phyloP scores from a whole-genome alignment of 805 yeast genomes.

The Spathaspora sp. region DNA sequence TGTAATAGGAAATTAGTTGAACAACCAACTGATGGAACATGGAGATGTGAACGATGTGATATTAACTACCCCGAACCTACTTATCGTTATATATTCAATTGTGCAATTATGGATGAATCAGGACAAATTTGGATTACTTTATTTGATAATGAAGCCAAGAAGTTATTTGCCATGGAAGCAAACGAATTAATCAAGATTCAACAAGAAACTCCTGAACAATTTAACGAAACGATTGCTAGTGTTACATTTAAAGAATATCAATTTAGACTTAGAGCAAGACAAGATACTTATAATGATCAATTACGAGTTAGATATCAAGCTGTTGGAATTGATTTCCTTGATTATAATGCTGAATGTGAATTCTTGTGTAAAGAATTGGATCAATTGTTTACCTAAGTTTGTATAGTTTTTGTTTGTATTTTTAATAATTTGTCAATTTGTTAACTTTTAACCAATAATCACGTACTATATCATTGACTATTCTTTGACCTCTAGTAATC shows the following conservation, averaged over 20 bases:
- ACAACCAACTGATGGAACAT: conserved; percentile 60
- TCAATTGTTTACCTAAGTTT: conserved; percentile 12
- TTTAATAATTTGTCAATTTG: conserved; percentile 44
- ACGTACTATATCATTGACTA: conserved; percentile 54
- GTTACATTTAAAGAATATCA: conserved; percentile 64
- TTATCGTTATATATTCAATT: conserved; percentile 76
- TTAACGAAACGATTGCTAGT: conserved; percentile 42
- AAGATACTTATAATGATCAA: conserved; percentile 78
- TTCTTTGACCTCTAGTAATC: conserved; percentile 63
- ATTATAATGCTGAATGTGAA: conserved; percentile 59
- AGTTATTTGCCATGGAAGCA: conserved; percentile 60
- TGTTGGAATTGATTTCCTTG: conserved; percentile 48
- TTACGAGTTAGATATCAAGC: conserved; percentile 74
- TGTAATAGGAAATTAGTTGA: conserved; percentile 86
- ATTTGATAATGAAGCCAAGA: conserved; percentile 80
- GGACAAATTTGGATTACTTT: conserved; percentile 84
- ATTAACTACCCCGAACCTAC: conserved; percentile 62
- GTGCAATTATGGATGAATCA: conserved; percentile 72
- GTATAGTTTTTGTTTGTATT: conserved; percentile 3
- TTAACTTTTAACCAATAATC: conserved; percentile 64
- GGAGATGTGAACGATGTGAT: conserved; percentile 95
- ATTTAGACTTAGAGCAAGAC: conserved; percentile 77
- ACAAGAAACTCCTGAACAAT: conserved; percentile 37
- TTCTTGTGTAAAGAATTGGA: conserved; percentile 48
- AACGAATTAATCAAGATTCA: conserved; percentile 53